A percentile compares a stretch with the other conserved stretches of the same genome.
Evolutionary conservation across 192 early-diverging fungal species (phyloP).

Genomic region (Chytriomyces confervae): DNA sequence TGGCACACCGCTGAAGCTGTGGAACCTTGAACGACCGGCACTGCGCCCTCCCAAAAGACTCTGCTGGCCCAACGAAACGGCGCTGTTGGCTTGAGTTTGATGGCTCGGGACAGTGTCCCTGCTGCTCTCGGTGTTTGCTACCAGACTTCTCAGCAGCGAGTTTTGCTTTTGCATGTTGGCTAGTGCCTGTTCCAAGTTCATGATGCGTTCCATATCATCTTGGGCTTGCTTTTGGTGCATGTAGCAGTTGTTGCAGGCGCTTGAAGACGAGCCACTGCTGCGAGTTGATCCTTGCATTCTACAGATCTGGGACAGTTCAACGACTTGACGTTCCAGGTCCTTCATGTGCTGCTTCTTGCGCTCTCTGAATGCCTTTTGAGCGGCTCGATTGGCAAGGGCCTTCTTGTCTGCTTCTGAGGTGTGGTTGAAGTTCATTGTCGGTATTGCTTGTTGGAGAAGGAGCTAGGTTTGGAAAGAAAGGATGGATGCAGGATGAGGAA

Average conservation of each 20-base stretch:
- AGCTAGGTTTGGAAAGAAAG: too few species aligned
- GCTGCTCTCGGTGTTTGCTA: not conserved
- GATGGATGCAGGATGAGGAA: too few species aligned
- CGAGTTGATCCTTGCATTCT: not conserved
- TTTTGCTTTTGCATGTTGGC: not conserved
- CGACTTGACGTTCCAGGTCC: not conserved
- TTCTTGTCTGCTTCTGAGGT: not conserved
- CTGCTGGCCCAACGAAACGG: too few species aligned
- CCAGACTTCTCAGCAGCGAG: not conserved
- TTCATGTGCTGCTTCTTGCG: conserved; percentile 7
- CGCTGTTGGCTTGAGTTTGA: too few species aligned
- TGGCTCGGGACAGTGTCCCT: too few species aligned
- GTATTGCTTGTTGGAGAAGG: too few species aligned
- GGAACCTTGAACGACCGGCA: too few species aligned
- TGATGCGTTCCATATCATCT: not conserved
- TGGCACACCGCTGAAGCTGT: too few species aligned
- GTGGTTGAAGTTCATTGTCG: too few species aligned
- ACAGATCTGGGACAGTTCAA: not conserved
- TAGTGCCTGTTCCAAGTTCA: not conserved
- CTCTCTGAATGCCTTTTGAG: not conserved
- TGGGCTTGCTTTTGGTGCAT: not conserved
- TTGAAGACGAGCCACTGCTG: not conserved
- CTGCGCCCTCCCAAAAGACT: too few species aligned
- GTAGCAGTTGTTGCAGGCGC: not conserved
- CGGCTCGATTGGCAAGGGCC: not conserved